Percentiles rank a stretch among this genome's conserved stretches.
Evolutionary conservation across 495 filamentous ascomycete species (phyloP).

Genomic region (Lasiosphaeris hirsuta): DNA sequence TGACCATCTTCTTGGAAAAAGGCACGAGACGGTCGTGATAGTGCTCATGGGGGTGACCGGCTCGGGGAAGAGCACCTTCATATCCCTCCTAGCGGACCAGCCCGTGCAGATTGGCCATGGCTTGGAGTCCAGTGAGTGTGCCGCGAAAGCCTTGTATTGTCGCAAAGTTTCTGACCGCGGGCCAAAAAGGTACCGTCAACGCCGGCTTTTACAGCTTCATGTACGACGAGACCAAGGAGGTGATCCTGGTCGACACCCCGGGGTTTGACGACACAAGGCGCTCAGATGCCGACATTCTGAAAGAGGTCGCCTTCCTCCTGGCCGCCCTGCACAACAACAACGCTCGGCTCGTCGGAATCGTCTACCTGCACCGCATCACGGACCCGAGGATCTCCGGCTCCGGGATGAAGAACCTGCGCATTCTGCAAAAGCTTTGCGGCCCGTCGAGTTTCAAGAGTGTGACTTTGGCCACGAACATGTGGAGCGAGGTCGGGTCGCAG

Average conservation of each 20-base stretch:
- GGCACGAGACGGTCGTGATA: too few species aligned
- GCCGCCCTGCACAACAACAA: background rate
- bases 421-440: slow-evolving; percentile 47
- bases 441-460: slow-evolving; percentile 35
- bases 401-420: slow-evolving; percentile 37
- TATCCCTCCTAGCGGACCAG: slow-evolving; percentile 25
- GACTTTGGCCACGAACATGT: slow-evolving; percentile 44
- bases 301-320: slow-evolving; percentile 26
- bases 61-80: slow-evolving; percentile 38
- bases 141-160: too few species aligned
- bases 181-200: slow-evolving; percentile 3
- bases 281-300: slow-evolving; percentile 40
- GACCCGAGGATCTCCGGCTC: slow-evolving; percentile 36
- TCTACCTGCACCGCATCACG: slow-evolving; percentile 17
- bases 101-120: slow-evolving; percentile 4
- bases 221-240: background rate
- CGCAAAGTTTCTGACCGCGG: background rate
- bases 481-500: slow-evolving; percentile 18
- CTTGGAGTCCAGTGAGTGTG: slow-evolving; percentile 24
- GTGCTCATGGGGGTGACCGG: slow-evolving; percentile 24
- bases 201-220: background rate
- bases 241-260: slow-evolving; percentile 45
- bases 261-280: slow-evolving; percentile 50
- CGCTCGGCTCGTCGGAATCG: slow-evolving; percentile 11
- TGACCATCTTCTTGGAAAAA: too few species aligned